Base-by-base conservation (phyloP, 2,329 filamentous ascomycete species). In the Colletotrichum spaethianum region DNA sequence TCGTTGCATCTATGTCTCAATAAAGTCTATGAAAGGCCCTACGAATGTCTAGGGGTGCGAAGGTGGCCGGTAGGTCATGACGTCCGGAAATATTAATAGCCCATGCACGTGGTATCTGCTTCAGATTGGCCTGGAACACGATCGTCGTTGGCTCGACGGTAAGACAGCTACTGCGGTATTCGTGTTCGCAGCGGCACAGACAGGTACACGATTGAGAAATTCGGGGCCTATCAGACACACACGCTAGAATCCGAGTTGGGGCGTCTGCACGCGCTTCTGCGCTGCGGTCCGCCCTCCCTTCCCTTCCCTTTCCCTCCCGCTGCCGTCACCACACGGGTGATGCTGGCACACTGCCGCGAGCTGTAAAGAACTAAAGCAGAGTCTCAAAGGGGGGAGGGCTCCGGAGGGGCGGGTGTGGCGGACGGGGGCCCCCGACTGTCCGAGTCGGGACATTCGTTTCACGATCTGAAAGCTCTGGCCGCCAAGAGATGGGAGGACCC, bases 401-500 rank as follows among this genome's bases (percentile, higher is more conserved):
- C 38, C n/a, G n/a, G n/a, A n/a, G 14, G 52, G 44, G 52, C n/a
- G 16, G 8, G 26, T 40, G 44, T 12, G n/a, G 50, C 50, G 31
- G 38, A 55, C 59, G 59, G 59, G 59, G 53, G 44, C 44, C 52
- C 28, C 65, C 38, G 65, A 65, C 44, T n/a, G 65, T 55, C 31
- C 59, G 65, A 72, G 69, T 69, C 69, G 69, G 69, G 59, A 59
- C 65, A 63, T 69, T 72, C 53, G 69, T 72, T 72, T 72, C 69
- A 72, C 28, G 52, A 72, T 69, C 69, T 60, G 65, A 63, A n/a
- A n/a, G 69, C 69, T 69, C 69, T 69, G 69, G 65, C 65, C 69
- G 69, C 69, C 69, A 69, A 69, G 69, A 68, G 57, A 72, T 72
- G 69, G 65, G 52, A 69, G 59, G 69, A 60, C 69, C 65, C 69